A percentile compares a stretch with the other conserved stretches of the same genome.
These are phyloP conservation scores for Exophiala bonariae DNA, from an alignment of 2,329 filamentous ascomycete species.

Conservation along the genomic window DNA sequence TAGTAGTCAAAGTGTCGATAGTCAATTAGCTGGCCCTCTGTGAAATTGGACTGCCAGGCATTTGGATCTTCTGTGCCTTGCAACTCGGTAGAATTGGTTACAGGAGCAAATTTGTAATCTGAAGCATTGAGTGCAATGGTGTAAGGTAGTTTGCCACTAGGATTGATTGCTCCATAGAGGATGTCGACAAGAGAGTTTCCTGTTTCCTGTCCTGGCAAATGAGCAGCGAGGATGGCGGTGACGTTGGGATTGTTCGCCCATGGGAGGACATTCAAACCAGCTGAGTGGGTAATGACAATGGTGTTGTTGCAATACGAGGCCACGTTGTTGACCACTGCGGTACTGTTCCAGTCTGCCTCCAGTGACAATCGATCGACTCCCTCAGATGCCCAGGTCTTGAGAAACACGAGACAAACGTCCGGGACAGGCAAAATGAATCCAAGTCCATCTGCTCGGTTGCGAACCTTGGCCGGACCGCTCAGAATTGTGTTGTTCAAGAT, in stretches of 20 bases:
- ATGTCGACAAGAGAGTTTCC: slow-evolving; percentile 78
- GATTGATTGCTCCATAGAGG: slow-evolving; percentile 79
- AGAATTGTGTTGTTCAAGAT: slow-evolving; percentile 46
- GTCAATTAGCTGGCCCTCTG: slow-evolving; percentile 79
- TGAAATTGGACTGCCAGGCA: slow-evolving; percentile 71
- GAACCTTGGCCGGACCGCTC: not conserved
- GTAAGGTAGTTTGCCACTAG: slow-evolving; percentile 74
- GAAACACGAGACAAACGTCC: slow-evolving; percentile 58
- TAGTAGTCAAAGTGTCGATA: slow-evolving; percentile 72
- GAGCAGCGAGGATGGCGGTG: slow-evolving; percentile 80
- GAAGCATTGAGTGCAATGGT: slow-evolving; percentile 70
- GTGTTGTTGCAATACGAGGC: slow-evolving; percentile 52
- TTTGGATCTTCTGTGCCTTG: slow-evolving; percentile 28
- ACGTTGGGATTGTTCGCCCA: slow-evolving; percentile 57
- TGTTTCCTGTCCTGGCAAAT: slow-evolving; percentile 78
- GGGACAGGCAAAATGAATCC: slow-evolving; percentile 34
- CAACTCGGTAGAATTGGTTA: slow-evolving; percentile 43
- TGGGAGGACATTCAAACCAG: slow-evolving; percentile 39
- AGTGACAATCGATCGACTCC: slow-evolving; percentile 43
- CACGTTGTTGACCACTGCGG: slow-evolving; percentile 45
- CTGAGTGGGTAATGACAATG: slow-evolving; percentile 49
- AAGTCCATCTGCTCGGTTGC: slow-evolving; percentile 12
- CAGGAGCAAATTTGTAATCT: slow-evolving; percentile 64
- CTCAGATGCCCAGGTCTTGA: slow-evolving; percentile 56
- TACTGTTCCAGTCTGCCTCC: slow-evolving; percentile 44